These are phyloP conservation scores for Rhododendron griersonianum DNA, from an alignment of 148 eudicot species.

Conservation along the genomic window DNA sequence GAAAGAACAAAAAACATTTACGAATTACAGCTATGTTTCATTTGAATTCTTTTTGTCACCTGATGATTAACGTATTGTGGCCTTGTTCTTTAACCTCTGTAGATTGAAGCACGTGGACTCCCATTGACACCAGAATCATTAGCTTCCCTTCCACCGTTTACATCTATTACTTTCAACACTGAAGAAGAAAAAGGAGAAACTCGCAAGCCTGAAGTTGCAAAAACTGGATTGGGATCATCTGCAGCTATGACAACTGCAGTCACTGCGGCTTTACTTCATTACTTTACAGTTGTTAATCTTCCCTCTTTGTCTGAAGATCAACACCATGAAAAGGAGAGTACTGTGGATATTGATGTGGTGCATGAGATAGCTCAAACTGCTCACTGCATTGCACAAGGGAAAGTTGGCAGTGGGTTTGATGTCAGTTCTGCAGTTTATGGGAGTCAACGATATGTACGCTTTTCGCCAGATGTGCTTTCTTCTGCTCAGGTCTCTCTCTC, in stretches of 20 bases:
- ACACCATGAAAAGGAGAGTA: conserved; percentile 20
- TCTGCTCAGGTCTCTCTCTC: conserved; percentile 76
- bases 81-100: conserved; percentile 2
- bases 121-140: conserved; percentile 80
- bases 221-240: conserved; percentile 98
- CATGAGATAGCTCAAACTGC: conserved; percentile 37
- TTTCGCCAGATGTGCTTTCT: conserved; percentile 92
- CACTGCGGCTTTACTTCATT: conserved; percentile 92
- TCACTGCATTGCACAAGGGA: conserved; percentile 99
- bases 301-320: conserved; percentile 32
- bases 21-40: neutral
- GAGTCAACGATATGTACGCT: conserved; percentile 92
- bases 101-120: conserved; percentile 91
- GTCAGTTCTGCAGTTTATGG: conserved; percentile 99
- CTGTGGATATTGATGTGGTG: conserved; percentile 52
- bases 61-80: neutral
- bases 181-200: conserved; percentile 44
- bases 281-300: conserved; percentile 73
- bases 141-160: conserved; percentile 72
- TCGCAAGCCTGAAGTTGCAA: conserved; percentile 96
- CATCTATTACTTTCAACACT: conserved; percentile 76
- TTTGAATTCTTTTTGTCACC: neutral
- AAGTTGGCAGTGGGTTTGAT: conserved; percentile 98
- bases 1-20: neutral
- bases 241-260: conserved; percentile 99